Conservation (phyloP, 2,329 filamentous ascomycete species). For the Aspergillus felis region DNA sequence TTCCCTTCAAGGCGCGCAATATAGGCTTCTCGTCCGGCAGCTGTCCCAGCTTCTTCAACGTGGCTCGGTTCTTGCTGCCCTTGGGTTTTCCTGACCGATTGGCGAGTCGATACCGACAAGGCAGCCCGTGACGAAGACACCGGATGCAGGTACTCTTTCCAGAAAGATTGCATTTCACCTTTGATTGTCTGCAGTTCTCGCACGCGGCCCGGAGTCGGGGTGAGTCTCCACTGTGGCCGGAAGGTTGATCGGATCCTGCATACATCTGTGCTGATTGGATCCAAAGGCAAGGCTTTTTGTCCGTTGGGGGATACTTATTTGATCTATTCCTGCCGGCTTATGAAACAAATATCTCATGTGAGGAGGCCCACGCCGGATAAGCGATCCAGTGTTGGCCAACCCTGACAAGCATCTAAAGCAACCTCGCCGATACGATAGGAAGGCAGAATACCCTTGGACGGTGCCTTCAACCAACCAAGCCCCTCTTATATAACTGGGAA, state of each 20-base stretch:
- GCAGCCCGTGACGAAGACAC: conserved; percentile 35
- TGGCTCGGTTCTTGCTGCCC: conserved; percentile 38
- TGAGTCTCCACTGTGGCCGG: conserved; percentile 22
- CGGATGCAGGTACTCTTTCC: conserved; percentile 35
- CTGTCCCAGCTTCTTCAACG: conserved; percentile 33
- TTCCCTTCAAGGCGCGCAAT: conserved; percentile 14
- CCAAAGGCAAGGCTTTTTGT: neutral
- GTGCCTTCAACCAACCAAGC: neutral
- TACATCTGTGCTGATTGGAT: conserved; percentile 20
- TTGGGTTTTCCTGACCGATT: conserved; percentile 40
- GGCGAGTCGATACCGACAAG: conserved; percentile 36
- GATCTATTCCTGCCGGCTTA: conserved; percentile 9
- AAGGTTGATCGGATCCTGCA: conserved; percentile 18
- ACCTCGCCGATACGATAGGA: neutral
- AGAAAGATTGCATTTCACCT: conserved; percentile 37
- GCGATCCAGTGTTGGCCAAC: neutral
- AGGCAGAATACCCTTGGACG: neutral
- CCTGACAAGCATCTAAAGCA: neutral
- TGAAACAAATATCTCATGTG: neutral
- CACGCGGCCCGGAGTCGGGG: conserved; percentile 37
- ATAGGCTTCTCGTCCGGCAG: conserved; percentile 29
- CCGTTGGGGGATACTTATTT: neutral
- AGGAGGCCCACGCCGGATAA: neutral
- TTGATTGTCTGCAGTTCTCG: conserved; percentile 38
- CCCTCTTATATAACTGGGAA: conserved; percentile 16